These are phyloP conservation scores for Leccinum pachyderme DNA, from an alignment of 1,284 basidiomycete genomes.

Conservation along the genomic window DNA sequence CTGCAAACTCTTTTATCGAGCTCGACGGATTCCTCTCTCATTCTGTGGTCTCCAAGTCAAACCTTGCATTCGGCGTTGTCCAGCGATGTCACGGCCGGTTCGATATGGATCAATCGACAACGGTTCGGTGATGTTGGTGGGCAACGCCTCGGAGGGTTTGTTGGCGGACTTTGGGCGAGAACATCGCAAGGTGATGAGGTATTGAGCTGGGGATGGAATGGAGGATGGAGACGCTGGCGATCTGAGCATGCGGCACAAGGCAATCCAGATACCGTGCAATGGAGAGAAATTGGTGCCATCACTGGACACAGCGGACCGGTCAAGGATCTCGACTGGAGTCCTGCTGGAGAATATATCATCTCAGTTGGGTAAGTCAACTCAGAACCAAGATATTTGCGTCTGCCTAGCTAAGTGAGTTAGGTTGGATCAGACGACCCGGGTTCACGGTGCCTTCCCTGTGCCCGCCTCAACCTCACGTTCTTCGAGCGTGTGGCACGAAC, in stretches of 20 bases:
- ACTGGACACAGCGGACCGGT: constrained; percentile 81
- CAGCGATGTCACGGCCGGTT: constrained; percentile 40
- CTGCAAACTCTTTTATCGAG: constrained; percentile 74
- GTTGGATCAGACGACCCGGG: constrained; percentile 84
- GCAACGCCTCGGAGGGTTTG: constrained; percentile 84
- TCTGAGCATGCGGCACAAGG: constrained; percentile 29
- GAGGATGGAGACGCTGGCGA: constrained; percentile 86
- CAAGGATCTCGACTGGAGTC: constrained; percentile 81
- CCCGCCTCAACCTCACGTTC: constrained; percentile 8
- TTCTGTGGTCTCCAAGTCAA: constrained; percentile 83
- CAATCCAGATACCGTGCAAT: constrained; percentile 43
- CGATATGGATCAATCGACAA: constrained; percentile 86
- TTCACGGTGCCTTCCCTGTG: constrained; percentile 63
- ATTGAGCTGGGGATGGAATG: constrained; percentile 88
- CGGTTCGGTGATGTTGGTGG: constrained; percentile 93
- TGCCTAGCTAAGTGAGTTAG: constrained; percentile 38
- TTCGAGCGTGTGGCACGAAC: constrained; percentile 71
- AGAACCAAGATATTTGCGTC: background rate
- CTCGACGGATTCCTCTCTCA: constrained; percentile 90
- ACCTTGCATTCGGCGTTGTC: constrained; percentile 38
- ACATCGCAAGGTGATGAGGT: constrained; percentile 54
- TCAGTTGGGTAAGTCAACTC: constrained; percentile 65
- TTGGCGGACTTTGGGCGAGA: constrained; percentile 78
- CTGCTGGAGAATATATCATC: constrained; percentile 78
- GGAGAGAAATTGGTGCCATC: constrained; percentile 77